A percentile compares a stretch with the other conserved stretches of the same genome.
Evolutionary conservation across 176 grass and related monocot species (phyloP).

Genomic region (Otatea glauca): DNA sequence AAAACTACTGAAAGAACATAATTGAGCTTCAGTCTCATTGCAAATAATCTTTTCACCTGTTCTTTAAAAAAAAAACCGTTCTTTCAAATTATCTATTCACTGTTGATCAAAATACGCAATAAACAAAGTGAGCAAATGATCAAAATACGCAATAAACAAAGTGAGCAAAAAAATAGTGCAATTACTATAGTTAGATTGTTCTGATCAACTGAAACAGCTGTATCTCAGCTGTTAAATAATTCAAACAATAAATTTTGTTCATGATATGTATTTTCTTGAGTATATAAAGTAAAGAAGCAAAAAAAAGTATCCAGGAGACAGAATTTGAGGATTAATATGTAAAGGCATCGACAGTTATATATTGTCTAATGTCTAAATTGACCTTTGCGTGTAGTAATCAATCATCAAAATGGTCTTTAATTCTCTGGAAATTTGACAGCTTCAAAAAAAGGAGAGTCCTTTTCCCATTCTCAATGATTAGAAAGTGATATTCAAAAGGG

Average conservation of each 20-base stretch:
- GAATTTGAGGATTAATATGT: neutral
- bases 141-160: neutral
- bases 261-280: neutral
- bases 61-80: no score
- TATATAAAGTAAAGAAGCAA: neutral
- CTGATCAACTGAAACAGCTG: neutral
- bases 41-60: neutral
- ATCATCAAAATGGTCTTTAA: neutral
- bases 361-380: constrained; percentile 1
- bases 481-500: neutral
- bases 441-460: neutral
- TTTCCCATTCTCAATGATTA: constrained; percentile 17
- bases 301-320: neutral
- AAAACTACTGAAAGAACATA: neutral
- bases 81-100: neutral
- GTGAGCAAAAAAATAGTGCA: neutral
- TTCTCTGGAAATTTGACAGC: neutral
- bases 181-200: neutral
- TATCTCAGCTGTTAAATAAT: neutral
- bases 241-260: neutral
- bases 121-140: neutral
- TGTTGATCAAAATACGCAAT: neutral
- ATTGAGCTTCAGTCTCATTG: neutral
- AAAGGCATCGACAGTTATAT: neutral
- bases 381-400: constrained; percentile 10